Conservation (phyloP, 2,329 filamentous ascomycete genomes). For the Stromatinia cepivora region DNA sequence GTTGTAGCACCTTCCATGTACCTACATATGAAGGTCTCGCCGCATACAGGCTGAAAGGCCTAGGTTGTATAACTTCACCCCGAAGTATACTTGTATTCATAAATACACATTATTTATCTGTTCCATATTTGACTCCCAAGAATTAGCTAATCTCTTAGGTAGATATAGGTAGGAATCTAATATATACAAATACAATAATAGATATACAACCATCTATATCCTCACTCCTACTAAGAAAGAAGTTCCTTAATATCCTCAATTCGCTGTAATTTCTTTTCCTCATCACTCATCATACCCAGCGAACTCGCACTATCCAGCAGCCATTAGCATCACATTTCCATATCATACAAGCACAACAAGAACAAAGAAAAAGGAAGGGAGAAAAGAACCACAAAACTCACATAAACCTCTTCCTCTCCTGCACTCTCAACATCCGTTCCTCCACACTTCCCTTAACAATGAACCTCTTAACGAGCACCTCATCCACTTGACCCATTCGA, state of each 20-base stretch:
- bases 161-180: not conserved
- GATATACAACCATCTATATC: not conserved
- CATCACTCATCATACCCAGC: constrained; percentile 90
- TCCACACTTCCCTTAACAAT: constrained; percentile 91
- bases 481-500: constrained; percentile 87
- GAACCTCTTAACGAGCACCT: constrained; percentile 85
- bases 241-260: constrained; percentile 95
- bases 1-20: no score
- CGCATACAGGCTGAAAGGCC: no score
- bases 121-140: no score
- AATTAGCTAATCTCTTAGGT: no score
- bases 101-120: no score
- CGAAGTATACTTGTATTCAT: no score
- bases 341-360: no score
- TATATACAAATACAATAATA: not conserved
- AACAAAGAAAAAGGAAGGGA: not conserved
- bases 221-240: constrained; percentile 45
- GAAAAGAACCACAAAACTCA: constrained; percentile 50
- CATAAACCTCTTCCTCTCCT: constrained; percentile 96
- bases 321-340: not conserved
- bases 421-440: constrained; percentile 88
- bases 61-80: no score
- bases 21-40: no score
- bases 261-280: constrained; percentile 84
- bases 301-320: constrained; percentile 71